Conservation (phyloP, 2,329 filamentous ascomycete genomes). For the Gnomoniopsis smithogilvyi region DNA sequence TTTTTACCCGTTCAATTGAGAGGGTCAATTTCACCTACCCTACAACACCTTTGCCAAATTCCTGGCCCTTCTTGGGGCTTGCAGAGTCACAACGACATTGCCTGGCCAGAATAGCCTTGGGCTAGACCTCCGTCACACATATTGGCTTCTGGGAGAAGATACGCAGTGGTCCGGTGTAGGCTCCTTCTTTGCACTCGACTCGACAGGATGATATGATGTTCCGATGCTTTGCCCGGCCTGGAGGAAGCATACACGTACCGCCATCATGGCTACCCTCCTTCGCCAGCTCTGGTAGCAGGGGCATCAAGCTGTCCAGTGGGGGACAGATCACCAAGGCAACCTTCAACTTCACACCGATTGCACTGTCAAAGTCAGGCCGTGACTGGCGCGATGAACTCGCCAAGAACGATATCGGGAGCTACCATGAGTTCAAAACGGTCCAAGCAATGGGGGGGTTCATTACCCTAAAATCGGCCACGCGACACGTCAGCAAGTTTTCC, state of each 20-base stretch:
- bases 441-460: background rate
- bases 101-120: too few relatives aligned
- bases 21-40: background rate
- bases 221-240: background rate
- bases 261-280: background rate
- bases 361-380: background rate
- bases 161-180: background rate
- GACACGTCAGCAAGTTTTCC: background rate
- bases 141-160: too few relatives aligned
- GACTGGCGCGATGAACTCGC: background rate
- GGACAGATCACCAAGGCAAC: background rate
- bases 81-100: background rate
- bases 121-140: too few relatives aligned
- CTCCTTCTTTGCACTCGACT: background rate
- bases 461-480: background rate
- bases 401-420: constrained; percentile 2
- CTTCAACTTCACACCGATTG: background rate
- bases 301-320: background rate
- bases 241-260: background rate
- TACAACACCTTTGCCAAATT: background rate
- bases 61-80: background rate
- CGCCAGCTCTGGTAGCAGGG: background rate
- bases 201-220: constrained; percentile 4
- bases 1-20: background rate
- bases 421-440: background rate